Base-by-base conservation (phyloP, 805 yeast genomes). In the Metschnikowia chrysomelidarum region DNA sequence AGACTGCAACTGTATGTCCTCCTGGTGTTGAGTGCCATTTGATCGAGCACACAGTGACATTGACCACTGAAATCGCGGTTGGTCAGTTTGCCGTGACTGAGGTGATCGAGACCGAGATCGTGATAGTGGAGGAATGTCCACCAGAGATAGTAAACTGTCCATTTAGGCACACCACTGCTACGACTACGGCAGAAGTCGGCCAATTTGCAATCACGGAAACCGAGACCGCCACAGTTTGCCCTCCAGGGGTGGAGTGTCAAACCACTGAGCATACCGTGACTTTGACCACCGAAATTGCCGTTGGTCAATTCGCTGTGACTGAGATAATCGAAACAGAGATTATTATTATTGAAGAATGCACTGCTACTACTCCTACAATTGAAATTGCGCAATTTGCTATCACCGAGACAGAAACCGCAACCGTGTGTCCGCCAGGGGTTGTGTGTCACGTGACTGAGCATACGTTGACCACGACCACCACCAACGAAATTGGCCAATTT, bases 161-260 rank as follows among this genome's bases (percentile, higher is more conserved):
- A n/a, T n/a, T n/a, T n/a, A 13, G 9, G 19, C 19, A 2, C 25
- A 11, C n/a, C n/a, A 23, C 10, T 14, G 6, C 26, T 4, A 30
- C 20, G 1, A 11, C 19, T 7, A 26, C 8, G 7, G 28, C n/a
- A 8, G 13, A 31, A 11, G 18, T 31, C 6, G 34, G 28, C 13
- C 34, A 31, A 23, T 31, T 31, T 24, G 34, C 28, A 7, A 24
- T 31, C 19, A 31, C 34, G 9, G 27, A 24, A 21, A 31, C 34
- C 19, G 19, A 16, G 12, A 10, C 14, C 11, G 21, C 9, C 5
- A 16, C 30, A 19, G 17, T 19, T 28, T n/a, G 31, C 24, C 7
- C 11, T 19, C 18, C 19, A 17, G 6, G 24, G 11, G 24, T 15
- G 7, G 18, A 13, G 2, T 4, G 8, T 13, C 19, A 25, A 6